These are phyloP conservation scores for Penicillium chermesinum DNA, from an alignment of 495 filamentous ascomycete genomes.

Conservation along the genomic window DNA sequence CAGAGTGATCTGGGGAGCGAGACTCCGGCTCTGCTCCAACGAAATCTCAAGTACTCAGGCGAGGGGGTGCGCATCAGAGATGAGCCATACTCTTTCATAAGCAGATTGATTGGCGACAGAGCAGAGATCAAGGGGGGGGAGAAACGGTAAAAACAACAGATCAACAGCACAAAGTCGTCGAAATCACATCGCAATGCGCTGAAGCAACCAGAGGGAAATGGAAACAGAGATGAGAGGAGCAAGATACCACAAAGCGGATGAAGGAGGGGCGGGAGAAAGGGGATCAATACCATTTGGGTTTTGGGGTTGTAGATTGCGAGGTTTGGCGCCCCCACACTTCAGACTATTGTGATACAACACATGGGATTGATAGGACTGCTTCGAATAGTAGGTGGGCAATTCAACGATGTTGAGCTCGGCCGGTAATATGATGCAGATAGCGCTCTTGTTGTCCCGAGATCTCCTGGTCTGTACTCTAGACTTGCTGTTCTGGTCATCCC, in stretches of 20 bases:
- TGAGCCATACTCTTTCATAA: slow-evolving; percentile 4
- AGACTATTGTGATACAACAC: not conserved
- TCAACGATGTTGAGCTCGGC: too few relatives aligned
- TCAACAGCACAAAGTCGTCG: not conserved
- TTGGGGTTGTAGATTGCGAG: not conserved
- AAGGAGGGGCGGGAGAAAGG: slow-evolving; percentile 20
- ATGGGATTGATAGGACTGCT: too few relatives aligned
- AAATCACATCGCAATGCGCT: slow-evolving; percentile 36
- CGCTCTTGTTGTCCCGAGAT: too few relatives aligned
- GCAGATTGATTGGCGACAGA: slow-evolving; percentile 5
- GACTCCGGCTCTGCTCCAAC: not conserved
- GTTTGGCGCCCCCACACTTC: not conserved
- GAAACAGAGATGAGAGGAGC: not conserved
- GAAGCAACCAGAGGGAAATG: not conserved
- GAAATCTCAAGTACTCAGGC: not conserved
- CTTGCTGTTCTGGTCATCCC: too few relatives aligned
- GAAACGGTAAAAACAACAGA: slow-evolving; percentile 9
- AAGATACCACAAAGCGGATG: slow-evolving; percentile 8
- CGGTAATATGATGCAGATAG: too few relatives aligned
- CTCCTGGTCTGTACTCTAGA: too few relatives aligned
- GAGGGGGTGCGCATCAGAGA: not conserved
- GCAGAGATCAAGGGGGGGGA: slow-evolving; percentile 8
- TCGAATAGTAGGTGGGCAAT: too few relatives aligned
- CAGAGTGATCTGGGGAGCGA: too few relatives aligned
- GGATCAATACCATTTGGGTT: not conserved